Percentiles rank a stretch among this genome's conserved stretches.
Evolutionary conservation across 1,139 yeast species (phyloP).

Genomic region (Starmera stellimalicola): DNA sequence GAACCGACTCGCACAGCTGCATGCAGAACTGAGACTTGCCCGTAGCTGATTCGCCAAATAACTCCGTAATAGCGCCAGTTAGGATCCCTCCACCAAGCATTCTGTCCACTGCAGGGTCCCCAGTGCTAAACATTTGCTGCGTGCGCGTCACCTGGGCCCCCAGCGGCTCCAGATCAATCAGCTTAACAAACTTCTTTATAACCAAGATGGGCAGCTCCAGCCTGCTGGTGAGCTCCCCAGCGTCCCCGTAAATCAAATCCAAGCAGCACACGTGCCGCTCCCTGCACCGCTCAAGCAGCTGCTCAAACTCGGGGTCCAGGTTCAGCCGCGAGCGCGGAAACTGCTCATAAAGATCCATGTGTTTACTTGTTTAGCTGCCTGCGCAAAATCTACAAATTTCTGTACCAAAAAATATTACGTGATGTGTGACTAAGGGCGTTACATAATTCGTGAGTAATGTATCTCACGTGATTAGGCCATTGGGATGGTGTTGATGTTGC

Average conservation of each 20-base stretch:
- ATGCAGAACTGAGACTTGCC: conserved; percentile 76
- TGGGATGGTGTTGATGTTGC: conserved; percentile 16
- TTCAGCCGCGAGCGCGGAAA: conserved; percentile 24
- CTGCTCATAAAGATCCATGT: conserved; percentile 30
- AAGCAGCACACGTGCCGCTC: conserved; percentile 25
- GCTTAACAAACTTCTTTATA: conserved; percentile 31
- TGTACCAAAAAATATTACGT: no score
- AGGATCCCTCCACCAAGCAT: conserved; percentile 62
- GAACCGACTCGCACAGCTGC: conserved; percentile 54
- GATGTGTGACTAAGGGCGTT: no score
- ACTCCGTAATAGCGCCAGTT: conserved; percentile 60
- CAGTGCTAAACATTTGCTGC: conserved; percentile 38
- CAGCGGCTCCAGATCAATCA: conserved; percentile 14
- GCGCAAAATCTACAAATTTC: no score
- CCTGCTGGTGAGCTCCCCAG: conserved; percentile 31
- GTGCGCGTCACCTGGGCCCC: not conserved
- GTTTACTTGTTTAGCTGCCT: no score
- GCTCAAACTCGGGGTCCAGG: conserved; percentile 21
- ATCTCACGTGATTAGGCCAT: no score
- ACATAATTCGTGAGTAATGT: no score
- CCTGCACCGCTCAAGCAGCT: conserved; percentile 19
- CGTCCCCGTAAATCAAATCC: conserved; percentile 32
- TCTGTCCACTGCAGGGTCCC: conserved; percentile 47
- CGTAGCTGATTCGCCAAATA: conserved; percentile 76
- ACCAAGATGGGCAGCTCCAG: conserved; percentile 41